These are phyloP conservation scores for Hygrocybe punicea DNA, from an alignment of 768 basidiomycete genomes.

Conservation along the genomic window DNA sequence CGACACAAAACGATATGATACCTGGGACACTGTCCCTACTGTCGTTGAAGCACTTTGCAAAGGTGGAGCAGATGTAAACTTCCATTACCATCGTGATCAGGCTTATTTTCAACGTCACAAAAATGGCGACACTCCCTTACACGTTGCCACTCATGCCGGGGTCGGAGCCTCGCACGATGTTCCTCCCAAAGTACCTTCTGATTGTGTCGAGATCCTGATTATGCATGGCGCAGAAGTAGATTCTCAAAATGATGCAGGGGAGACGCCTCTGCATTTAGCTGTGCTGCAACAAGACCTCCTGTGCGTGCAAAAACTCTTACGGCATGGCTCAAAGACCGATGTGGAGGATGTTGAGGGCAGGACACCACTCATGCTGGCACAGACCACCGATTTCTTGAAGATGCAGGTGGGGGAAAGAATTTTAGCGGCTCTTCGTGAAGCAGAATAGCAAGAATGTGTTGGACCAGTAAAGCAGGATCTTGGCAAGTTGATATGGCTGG, in stretches of 20 bases:
- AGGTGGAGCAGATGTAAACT: neutral
- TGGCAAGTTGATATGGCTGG: too few relatives aligned
- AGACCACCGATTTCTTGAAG: too few relatives aligned
- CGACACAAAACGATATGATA: neutral
- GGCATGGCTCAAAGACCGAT: too few relatives aligned
- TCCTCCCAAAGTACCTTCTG: neutral
- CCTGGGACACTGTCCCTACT: neutral
- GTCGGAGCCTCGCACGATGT: neutral
- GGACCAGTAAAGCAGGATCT: too few relatives aligned
- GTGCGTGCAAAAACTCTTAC: neutral
- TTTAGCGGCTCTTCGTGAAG: too few relatives aligned
- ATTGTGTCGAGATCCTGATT: neutral
- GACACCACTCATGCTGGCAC: too few relatives aligned
- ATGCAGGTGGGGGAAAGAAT: too few relatives aligned
- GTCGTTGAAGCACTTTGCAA: neutral
- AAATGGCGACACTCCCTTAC: neutral
- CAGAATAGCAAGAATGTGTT: too few relatives aligned
- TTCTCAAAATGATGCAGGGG: neutral
- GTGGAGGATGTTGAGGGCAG: too few relatives aligned
- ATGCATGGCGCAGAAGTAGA: neutral
- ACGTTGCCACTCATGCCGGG: neutral
- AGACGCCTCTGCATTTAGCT: neutral
- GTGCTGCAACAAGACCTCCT: neutral
- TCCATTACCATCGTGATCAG: neutral
- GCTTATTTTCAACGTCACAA: neutral